Conservation (phyloP, 495 filamentous ascomycete species). For the Hypoxylon cercidicola region DNA sequence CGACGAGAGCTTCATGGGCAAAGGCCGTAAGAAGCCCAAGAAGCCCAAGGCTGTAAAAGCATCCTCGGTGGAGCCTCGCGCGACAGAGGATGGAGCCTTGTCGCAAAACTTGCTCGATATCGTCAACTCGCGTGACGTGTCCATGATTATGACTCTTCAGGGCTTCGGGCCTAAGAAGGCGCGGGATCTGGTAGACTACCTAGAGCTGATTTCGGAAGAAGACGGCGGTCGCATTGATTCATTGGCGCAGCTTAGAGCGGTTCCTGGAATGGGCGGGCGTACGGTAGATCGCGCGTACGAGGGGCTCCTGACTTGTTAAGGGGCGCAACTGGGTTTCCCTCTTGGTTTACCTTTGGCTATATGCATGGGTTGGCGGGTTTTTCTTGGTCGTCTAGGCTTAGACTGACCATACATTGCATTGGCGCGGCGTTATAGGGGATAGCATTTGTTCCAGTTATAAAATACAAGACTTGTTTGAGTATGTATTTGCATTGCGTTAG, state of each 20-base stretch:
- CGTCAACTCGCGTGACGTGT: conserved; percentile 85
- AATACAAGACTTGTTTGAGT: conserved; percentile 8
- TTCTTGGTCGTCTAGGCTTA: conserved; percentile 21
- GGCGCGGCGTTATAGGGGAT: conserved; percentile 30
- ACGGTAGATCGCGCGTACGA: conserved; percentile 68
- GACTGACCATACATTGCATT: conserved; percentile 27
- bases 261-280: conserved; percentile 69
- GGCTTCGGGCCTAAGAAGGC: conserved; percentile 74
- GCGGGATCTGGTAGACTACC: conserved; percentile 67
- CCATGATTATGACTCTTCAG: conserved; percentile 76
- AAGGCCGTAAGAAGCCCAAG: conserved; percentile 47
- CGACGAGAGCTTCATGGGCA: conserved; percentile 54
- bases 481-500: too few species aligned
- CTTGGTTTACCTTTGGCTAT: conserved; percentile 9
- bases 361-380: conserved; percentile 27
- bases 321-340: conserved; percentile 3
- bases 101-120: conserved; percentile 79
- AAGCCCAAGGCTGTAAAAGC: conserved; percentile 46
- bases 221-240: conserved; percentile 53
- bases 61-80: conserved; percentile 17
- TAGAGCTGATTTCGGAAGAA: conserved; percentile 62
- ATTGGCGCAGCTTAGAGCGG: conserved; percentile 61
- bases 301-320: conserved; percentile 41
- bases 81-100: conserved; percentile 36
- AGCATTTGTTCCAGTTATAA: conserved; percentile 22